Base-by-base conservation (phyloP, 2,329 filamentous ascomycete species). In the Metarhizium brunneum region DNA sequence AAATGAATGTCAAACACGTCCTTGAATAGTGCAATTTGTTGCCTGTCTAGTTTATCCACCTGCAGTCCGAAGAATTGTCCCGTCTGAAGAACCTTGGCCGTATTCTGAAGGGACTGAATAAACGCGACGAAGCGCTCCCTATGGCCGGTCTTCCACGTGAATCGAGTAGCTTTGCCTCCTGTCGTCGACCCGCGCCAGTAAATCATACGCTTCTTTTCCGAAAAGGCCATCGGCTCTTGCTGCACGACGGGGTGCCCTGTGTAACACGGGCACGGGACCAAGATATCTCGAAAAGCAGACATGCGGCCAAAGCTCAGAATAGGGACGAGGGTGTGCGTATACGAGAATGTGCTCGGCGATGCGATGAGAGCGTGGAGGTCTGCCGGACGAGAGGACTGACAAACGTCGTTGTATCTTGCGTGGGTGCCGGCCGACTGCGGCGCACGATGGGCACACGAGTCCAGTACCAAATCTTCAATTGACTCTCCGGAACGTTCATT, bases 151-250 rank as follows among this genome's bases (percentile, higher is more conserved):
- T 25, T 25, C 25, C 25, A 25, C 25, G 25, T 25, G 45, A 70
- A 74, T 1, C 58, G 59, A 77, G 77, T 81, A 0, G 63, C 54
- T 2, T 64, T 58, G 0, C 73, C 78, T 2, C 80, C 81, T 0
- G 80, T 82, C 0, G 73, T 81, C 0, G 76, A 80, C 0, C 81
- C 81, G 0, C 76, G 73, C 82, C 81, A 84, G 63, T 83, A 84
- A 0, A 83, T 61, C 2, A 73, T 74, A 40, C 77, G 74, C 1
- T 59, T 60, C 60, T 84, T 85, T 25, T 4, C 25, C 4, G 25
- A 4, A 25, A 25, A 25, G 6, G 0, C 73, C 43, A 56, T 82
- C 80, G 2, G 68, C 50, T 0, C 57, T 35, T 0, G 66, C 61
- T 2, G 73, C 63, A 59, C 82, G 82, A 4, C 61, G 57, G 35